A percentile compares a stretch with the other conserved stretches of the same genome.
Conservation (phyloP, 805 yeast genomes). For the Spathaspora hagerdaliae region DNA sequence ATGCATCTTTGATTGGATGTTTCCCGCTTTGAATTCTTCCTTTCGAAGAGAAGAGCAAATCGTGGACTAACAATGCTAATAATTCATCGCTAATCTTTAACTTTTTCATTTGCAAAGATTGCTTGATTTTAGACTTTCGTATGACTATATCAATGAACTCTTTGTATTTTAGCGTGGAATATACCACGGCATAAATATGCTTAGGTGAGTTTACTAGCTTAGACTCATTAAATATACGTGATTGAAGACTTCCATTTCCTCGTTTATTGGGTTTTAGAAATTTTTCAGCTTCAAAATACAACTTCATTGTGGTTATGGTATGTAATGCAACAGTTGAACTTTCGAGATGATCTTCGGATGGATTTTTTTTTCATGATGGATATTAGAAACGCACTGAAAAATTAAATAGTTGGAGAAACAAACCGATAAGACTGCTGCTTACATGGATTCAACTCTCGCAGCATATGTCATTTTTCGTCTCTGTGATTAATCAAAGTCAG, state of each 20-base stretch:
- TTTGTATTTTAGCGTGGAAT: constrained; percentile 70
- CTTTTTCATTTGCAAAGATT: constrained; percentile 41
- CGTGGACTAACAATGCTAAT: constrained; percentile 72
- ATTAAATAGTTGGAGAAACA: too few relatives aligned
- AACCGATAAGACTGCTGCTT: too few relatives aligned
- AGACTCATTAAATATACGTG: constrained; percentile 34
- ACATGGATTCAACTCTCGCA: too few relatives aligned
- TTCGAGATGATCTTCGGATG: too few relatives aligned
- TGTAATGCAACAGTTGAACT: too few relatives aligned
- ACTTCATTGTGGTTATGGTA: constrained; percentile 24
- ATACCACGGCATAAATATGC: constrained; percentile 80
- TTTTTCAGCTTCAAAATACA: constrained; percentile 42
- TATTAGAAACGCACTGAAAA: too few relatives aligned
- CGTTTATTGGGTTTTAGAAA: constrained; percentile 18
- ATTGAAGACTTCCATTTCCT: constrained; percentile 29
- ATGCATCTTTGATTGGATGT: constrained; percentile 77
- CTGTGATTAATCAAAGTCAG: too few relatives aligned
- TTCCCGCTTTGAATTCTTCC: constrained; percentile 89
- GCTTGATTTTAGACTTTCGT: constrained; percentile 62
- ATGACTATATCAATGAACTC: constrained; percentile 61
- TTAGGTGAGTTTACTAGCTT: constrained; percentile 56
- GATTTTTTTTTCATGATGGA: too few relatives aligned
- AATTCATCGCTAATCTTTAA: constrained; percentile 47
- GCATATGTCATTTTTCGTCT: too few relatives aligned
- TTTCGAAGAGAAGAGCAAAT: constrained; percentile 65